Percentiles rank a stretch among this genome's conserved stretches.
Evolutionary conservation across 805 yeast species (phyloP).

Genomic region (Kodamaea jinghongensis): DNA sequence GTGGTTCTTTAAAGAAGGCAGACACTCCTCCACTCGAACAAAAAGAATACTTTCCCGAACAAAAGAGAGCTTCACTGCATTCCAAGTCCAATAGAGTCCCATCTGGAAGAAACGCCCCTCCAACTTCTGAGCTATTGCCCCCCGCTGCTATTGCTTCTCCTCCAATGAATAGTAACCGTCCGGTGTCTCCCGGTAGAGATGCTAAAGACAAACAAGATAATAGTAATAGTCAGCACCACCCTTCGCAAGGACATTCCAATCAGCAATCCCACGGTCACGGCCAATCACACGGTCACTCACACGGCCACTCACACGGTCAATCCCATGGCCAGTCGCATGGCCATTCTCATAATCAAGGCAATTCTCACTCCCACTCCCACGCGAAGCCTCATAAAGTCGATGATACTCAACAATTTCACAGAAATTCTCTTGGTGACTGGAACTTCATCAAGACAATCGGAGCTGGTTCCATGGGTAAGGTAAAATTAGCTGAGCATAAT

Average conservation of each 20-base stretch:
- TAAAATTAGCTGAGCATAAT: conserved; percentile 86
- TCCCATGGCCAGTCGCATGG: not conserved
- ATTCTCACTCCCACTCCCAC: conserved; percentile 1
- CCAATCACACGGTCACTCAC: conserved; percentile 1
- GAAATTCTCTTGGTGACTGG: conserved; percentile 95
- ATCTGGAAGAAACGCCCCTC: no score
- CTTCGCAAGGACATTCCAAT: conserved; percentile 1
- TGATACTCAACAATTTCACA: conserved; percentile 57
- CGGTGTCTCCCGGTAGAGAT: not conserved
- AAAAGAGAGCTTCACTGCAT: conserved; percentile 8
- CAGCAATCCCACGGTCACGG: conserved; percentile 5
- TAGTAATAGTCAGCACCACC: not conserved
- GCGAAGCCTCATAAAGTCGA: conserved; percentile 7
- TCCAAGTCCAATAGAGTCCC: conserved; percentile 5
- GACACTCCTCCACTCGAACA: conserved; percentile 9
- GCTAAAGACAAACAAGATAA: conserved; percentile 10
- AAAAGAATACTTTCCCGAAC: conserved; percentile 11
- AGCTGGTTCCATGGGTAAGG: conserved; percentile 99
- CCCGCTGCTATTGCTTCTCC: conserved; percentile 28
- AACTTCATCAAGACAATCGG: conserved; percentile 93
- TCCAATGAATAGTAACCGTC: conserved; percentile 2
- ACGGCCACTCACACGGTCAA: conserved; percentile 1
- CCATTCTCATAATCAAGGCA: conserved; percentile 1
- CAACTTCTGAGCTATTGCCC: conserved; percentile 26
- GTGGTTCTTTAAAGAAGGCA: conserved; percentile 30